Evolutionary conservation across 2,329 filamentous ascomycete species (phyloP).

Genomic region (Apiospora sp.): DNA sequence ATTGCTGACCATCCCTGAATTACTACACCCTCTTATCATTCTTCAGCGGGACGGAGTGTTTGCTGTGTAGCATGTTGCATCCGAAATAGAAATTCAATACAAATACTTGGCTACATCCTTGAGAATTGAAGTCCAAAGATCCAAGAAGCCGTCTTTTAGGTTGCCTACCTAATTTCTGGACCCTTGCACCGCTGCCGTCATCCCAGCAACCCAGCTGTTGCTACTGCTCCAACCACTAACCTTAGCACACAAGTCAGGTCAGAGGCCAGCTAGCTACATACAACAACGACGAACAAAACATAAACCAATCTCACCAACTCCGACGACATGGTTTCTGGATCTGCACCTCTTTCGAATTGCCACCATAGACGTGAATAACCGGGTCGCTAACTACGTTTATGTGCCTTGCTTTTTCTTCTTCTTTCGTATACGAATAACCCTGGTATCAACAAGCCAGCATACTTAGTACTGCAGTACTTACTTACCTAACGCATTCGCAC

Average conservation of each 20-base stretch:
- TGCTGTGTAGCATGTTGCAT: background rate
- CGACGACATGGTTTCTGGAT: slow-evolving; percentile 13
- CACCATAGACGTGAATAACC: background rate
- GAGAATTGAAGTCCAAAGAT: background rate
- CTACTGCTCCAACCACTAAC: background rate
- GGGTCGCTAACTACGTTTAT: background rate
- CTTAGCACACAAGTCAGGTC: slow-evolving; percentile 15
- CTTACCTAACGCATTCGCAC: background rate
- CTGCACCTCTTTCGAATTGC: slow-evolving; percentile 1
- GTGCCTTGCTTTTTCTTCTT: background rate
- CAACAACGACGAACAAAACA: background rate
- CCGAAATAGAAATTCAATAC: background rate
- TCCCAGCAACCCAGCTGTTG: background rate
- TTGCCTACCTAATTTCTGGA: background rate
- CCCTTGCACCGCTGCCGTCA: slow-evolving; percentile 16
- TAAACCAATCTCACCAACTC: slow-evolving; percentile 11
- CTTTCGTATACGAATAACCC: background rate
- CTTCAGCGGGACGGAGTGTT: background rate
- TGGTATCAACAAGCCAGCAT: background rate
- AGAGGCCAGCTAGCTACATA: background rate
- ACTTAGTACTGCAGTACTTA: background rate
- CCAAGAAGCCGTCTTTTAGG: background rate
- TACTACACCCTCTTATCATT: slow-evolving; percentile 1
- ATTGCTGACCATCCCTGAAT: slow-evolving; percentile 14
- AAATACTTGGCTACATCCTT: background rate